These are phyloP conservation scores for Phaeomoniella chlamydospora DNA, from an alignment of 2,329 filamentous ascomycete genomes.

Conservation along the genomic window DNA sequence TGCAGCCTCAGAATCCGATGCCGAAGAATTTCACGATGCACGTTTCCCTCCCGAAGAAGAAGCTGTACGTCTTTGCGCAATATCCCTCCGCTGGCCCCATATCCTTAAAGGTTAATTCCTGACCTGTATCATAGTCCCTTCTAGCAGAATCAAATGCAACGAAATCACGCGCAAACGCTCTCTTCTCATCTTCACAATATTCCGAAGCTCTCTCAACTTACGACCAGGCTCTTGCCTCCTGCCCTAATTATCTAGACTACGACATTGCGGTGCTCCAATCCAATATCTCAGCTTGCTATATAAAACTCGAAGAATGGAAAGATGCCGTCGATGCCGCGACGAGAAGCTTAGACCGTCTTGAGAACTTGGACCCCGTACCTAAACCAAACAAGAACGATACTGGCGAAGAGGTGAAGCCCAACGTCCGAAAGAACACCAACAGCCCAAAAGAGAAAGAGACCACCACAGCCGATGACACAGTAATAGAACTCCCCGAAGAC, in stretches of 20 bases:
- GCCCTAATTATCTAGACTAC: constrained; percentile 75
- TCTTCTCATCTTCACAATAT: constrained; percentile 62
- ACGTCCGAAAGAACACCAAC: constrained; percentile 3
- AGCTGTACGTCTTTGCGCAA: constrained; percentile 18
- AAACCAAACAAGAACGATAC: constrained; percentile 12
- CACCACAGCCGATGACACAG: constrained; percentile 18
- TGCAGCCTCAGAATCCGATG: constrained; percentile 5
- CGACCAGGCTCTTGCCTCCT: constrained; percentile 61
- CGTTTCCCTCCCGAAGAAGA: constrained; percentile 32
- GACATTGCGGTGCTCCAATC: constrained; percentile 75
- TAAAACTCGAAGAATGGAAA: constrained; percentile 78
- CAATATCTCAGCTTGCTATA: constrained; percentile 78
- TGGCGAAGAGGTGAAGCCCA: constrained; percentile 5
- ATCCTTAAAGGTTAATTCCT: constrained; percentile 3
- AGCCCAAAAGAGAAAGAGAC: too few species aligned
- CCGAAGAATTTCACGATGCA: constrained; percentile 26
- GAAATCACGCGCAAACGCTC: constrained; percentile 62
- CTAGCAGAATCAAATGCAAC: constrained; percentile 56
- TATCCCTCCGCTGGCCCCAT: constrained; percentile 2
- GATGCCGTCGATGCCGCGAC: constrained; percentile 63
- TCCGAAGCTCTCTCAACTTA: constrained; percentile 70
- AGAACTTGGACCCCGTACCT: constrained; percentile 38
- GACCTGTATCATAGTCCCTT: constrained; percentile 37
- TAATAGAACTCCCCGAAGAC: constrained; percentile 36
- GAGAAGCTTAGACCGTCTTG: constrained; percentile 57